Percentiles rank a stretch among this genome's conserved stretches.
phyloP scores from a whole-genome alignment of 768 basidiomycete genomes.

The Mycena floridula region DNA sequence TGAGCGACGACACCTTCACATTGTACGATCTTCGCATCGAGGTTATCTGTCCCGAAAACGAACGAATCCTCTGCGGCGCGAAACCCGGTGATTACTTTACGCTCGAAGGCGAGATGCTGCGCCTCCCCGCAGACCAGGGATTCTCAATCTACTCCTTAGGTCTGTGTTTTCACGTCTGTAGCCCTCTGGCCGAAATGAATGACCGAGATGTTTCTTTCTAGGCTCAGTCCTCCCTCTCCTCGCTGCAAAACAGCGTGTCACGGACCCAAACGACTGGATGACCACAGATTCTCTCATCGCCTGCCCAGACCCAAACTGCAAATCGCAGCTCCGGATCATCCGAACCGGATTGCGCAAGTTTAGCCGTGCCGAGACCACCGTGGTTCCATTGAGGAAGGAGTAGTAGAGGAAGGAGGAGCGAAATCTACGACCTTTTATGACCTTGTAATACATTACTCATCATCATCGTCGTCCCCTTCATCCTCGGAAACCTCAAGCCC shows the following conservation, averaged over 20 bases:
- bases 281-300: constrained; percentile 58
- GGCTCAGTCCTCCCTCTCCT: constrained; percentile 60
- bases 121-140: constrained; percentile 55
- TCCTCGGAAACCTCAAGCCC: constrained; percentile 92
- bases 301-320: constrained; percentile 64
- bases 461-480: constrained; percentile 70
- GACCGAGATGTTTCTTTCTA: constrained; percentile 14
- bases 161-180: constrained; percentile 14
- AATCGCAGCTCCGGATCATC: constrained; percentile 44
- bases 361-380: constrained; percentile 48
- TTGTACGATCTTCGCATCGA: constrained; percentile 63
- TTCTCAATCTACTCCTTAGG: constrained; percentile 66
- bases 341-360: constrained; percentile 48
- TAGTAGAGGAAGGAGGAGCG: too few relatives aligned
- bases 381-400: constrained; percentile 29
- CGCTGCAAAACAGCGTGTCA: constrained; percentile 58
- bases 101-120: constrained; percentile 58
- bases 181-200: not conserved
- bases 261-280: constrained; percentile 61
- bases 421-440: too few relatives aligned
- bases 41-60: constrained; percentile 50
- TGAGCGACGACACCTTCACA: constrained; percentile 39
- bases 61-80: constrained; percentile 57
- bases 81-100: constrained; percentile 58
- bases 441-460: constrained; percentile 19